Base-by-base conservation (phyloP, 805 yeast species). In the Ogataea sp. region DNA sequence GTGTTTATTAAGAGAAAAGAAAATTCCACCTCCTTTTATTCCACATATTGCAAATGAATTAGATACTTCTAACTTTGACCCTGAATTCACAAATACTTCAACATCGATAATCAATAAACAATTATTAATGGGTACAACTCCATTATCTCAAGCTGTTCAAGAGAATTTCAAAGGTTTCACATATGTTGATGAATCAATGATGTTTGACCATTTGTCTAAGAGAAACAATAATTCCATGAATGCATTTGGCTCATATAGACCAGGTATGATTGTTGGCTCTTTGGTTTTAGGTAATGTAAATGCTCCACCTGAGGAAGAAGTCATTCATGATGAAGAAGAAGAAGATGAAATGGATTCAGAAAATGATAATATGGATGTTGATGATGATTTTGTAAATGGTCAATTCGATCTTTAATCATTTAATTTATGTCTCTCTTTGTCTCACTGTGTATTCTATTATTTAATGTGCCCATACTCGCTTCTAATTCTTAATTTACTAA, bases 121-220 rank as follows among this genome's bases (percentile, higher is more conserved):
- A 49, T 68, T 70, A 69, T 80, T 68, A 46, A 58, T 74, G 64
- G 80, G 75, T 11, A 67, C 77, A 20, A 84, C 96, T 4, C 97
- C 97, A 25, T 66, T 93, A 46, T 81, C 94, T 9, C 96, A 96
- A 3, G 96, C 94, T 0, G 79, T 90, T 53, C 98, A 93, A 65
- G 97, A 93, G 38, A 89, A 89, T 58, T 93, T 93, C 65, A 87
- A 86, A 52, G 98, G 98, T 0, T 93, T 93, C 61, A 93, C 98
- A 0, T 93, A 84, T 61, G 97, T 90, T 36, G 96, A 89, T 59
- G 97, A 85, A 46, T 82, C 94, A 20, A 76, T 95, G 24, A 79
- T 90, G 71, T 95, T 89, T 53, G 96, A 89, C 49, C 84, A 83
- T 61, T 82, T 83, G 32, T 51, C 53, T 36, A 58, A 53, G 18